Base-by-base conservation (phyloP, 257 asterid species). In the Oldenlandia corymbosa region DNA sequence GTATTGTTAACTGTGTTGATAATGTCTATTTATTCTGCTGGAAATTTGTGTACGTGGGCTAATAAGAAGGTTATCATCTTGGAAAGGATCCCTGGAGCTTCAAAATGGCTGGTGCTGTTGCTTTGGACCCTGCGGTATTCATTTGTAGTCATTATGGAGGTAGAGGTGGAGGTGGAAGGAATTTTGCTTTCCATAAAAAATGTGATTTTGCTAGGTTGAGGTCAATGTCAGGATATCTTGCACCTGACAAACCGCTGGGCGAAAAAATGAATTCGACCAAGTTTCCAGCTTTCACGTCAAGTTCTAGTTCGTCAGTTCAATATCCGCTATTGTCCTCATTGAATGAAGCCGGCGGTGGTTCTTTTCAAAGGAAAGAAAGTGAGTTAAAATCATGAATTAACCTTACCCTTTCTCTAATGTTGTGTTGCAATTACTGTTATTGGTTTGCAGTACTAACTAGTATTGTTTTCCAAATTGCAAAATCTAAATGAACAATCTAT, bases 331-430 rank as follows among this genome's bases (percentile, higher is more conserved):
- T 56, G 17, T 78, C 83, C 42, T 41, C 7, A 11, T 26, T 31
- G 13, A 69, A 31, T 45, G 70, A 49, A 52, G 14, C 63, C n/a
- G n/a, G n/a, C 6, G 14, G 62, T 30, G 54, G 54, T 52, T 60
- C 76, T 41, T 64, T 75, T 37, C 71, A 20, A 24, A 64, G 75
- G 39, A 65, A 71, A 28, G 82, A 71, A 63, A 56, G 95, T 87
- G 79, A 83, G 89, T 82, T 18, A 12, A 39, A n/a, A n/a, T n/a
- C n/a, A n/a, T n/a, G n/a, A n/a, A n/a, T n/a, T n/a, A n/a, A 56
- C 43, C 59, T 43, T 65, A 45, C 69, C 36, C 30, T 37, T 52
- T 54, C 50, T 34, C 48, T 9, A 68, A 45, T 31, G 27, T 36
- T 10, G 27, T 37, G 62, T 2, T 43, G 14, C 34, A 47, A n/a